Conservation (phyloP, 106 monocot genomes). For the Dioscorea dumetorum region DNA sequence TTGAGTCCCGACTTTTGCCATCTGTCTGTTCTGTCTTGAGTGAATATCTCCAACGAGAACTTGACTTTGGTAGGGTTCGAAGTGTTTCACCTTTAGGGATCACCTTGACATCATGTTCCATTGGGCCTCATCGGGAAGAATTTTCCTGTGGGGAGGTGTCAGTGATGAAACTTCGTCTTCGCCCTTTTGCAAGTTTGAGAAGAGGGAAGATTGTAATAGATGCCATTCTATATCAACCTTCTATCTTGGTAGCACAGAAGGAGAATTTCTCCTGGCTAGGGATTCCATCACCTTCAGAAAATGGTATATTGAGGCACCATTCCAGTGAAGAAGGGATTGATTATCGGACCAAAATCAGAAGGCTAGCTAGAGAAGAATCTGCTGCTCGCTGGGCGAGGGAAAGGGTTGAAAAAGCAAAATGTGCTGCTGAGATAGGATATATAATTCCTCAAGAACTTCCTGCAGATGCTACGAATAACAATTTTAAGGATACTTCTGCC, state of each 20-base stretch:
- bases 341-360: slow-evolving; percentile 69
- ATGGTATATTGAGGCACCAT: slow-evolving; percentile 23
- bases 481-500: slow-evolving; percentile 12
- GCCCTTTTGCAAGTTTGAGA: slow-evolving; percentile 82
- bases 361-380: slow-evolving; percentile 70
- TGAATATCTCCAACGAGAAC: slow-evolving; percentile 77
- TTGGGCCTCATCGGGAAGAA: slow-evolving; percentile 78
- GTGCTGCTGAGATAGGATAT: slow-evolving; percentile 75
- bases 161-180: slow-evolving; percentile 58
- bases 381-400: slow-evolving; percentile 33
- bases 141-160: slow-evolving; percentile 94
- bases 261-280: slow-evolving; percentile 96
- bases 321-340: slow-evolving; percentile 93
- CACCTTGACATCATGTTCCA: slow-evolving; percentile 74
- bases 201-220: slow-evolving; percentile 89
- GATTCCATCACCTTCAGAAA: slow-evolving; percentile 67
- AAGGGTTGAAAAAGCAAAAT: slow-evolving; percentile 52
- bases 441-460: slow-evolving; percentile 44
- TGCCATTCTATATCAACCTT: slow-evolving; percentile 76
- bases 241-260: slow-evolving; percentile 69
- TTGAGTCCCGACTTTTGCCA: slow-evolving; percentile 67
- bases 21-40: slow-evolving; percentile 72
- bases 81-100: slow-evolving; percentile 86
- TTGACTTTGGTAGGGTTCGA: slow-evolving; percentile 69
- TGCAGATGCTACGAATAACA: slow-evolving; percentile 10